Conservation (phyloP, 1,284 basidiomycete genomes). For the Moniliophthora roreri region DNA sequence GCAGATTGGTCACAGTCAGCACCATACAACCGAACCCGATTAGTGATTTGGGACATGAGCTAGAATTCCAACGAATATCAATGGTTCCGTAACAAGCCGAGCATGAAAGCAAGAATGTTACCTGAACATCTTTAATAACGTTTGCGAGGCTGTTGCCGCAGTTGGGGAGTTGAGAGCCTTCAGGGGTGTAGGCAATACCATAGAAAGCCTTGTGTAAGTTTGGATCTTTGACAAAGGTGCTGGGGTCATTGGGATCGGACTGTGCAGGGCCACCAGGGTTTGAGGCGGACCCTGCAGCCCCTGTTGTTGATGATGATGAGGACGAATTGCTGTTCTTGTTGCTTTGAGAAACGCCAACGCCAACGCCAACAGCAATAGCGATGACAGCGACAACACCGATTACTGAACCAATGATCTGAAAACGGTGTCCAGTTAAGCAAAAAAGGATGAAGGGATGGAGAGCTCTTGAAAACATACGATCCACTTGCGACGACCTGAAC, state of each 20-base stretch:
- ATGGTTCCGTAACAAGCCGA: background rate
- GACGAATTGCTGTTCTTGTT: conserved; percentile 30
- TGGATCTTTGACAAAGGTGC: conserved; percentile 60
- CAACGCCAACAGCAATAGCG: conserved; percentile 50
- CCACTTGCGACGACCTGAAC: conserved; percentile 6
- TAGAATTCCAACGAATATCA: conserved; percentile 17
- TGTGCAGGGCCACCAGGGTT: conserved; percentile 18
- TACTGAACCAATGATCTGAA: conserved; percentile 45
- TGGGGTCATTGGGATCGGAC: conserved; percentile 54
- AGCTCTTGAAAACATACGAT: conserved; percentile 1
- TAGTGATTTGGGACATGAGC: conserved; percentile 46
- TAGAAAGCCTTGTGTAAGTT: conserved; percentile 65
- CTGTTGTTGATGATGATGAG: conserved; percentile 18
- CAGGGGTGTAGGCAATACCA: conserved; percentile 63
- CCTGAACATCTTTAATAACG: conserved; percentile 48
- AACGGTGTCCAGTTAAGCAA: background rate
- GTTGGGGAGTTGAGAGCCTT: conserved; percentile 46
- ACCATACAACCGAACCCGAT: conserved; percentile 18
- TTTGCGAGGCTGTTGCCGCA: conserved; percentile 45
- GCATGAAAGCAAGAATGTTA: conserved; percentile 19
- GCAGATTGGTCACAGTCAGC: conserved; percentile 22
- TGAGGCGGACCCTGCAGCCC: conserved; percentile 17
- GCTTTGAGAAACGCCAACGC: conserved; percentile 51
- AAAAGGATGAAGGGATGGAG: background rate
- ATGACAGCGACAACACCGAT: conserved; percentile 43